These are phyloP conservation scores for Spizellomyces punctatus DNA, from an alignment of 192 early-diverging fungal species.

Conservation along the genomic window DNA sequence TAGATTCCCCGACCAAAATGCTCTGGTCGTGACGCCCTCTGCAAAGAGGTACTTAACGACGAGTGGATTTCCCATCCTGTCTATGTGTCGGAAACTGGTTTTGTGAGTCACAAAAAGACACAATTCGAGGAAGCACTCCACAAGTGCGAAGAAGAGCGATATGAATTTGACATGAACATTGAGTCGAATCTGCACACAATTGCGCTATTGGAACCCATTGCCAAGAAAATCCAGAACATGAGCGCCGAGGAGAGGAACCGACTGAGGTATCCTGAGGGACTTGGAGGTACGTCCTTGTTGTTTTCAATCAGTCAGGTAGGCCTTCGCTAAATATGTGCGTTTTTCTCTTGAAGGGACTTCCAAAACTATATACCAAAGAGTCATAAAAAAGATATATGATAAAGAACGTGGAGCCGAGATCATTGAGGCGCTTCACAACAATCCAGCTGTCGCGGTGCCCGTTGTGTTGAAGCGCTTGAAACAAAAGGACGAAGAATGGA, in stretches of 20 bases:
- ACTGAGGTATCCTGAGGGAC: constrained; percentile 73
- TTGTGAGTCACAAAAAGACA: constrained; percentile 90
- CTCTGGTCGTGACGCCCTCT: constrained; percentile 90
- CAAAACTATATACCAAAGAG: constrained; percentile 84
- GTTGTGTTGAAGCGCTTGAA: constrained; percentile 92
- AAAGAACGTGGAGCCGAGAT: constrained; percentile 83
- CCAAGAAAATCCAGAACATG: constrained; percentile 83
- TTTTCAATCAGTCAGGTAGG: neutral
- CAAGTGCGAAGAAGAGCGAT: constrained; percentile 95
- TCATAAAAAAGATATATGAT: constrained; percentile 97
- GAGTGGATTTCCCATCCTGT: constrained; percentile 93
- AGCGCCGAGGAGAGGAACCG: constrained; percentile 70
- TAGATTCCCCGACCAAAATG: constrained; percentile 56
- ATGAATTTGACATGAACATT: constrained; percentile 97
- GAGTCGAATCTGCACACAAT: constrained; percentile 92
- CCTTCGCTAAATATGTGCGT: neutral
- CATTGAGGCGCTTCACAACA: constrained; percentile 88
- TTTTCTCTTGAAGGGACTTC: constrained; percentile 48
- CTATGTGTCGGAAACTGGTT: constrained; percentile 90
- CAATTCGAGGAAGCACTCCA: constrained; percentile 91
- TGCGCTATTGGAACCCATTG: constrained; percentile 87
- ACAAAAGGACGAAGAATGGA: constrained; percentile 99
- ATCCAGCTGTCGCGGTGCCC: constrained; percentile 89
- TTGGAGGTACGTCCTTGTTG: constrained; percentile 61
- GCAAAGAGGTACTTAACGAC: constrained; percentile 95